phyloP scores from a whole-genome alignment of 106 monocot species.

The Dendrobium huoshanense region DNA sequence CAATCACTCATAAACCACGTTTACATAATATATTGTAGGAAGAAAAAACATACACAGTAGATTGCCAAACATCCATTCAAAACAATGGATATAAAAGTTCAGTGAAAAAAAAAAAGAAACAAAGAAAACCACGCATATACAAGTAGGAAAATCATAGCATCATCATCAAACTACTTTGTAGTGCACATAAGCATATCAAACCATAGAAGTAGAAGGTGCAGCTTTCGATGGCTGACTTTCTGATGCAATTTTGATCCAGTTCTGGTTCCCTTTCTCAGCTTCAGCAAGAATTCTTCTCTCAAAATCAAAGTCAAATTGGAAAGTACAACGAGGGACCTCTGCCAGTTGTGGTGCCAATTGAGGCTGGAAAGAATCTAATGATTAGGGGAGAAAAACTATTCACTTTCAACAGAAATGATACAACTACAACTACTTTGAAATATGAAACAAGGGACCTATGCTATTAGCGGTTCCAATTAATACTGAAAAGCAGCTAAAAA shows the following conservation, averaged over 20 bases:
- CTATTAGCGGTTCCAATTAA: conserved; percentile 49
- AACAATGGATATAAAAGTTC: neutral
- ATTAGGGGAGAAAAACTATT: neutral
- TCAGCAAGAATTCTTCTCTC: conserved; percentile 84
- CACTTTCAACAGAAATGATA: neutral
- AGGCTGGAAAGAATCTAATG: conserved; percentile 44
- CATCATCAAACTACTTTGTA: too few relatives aligned
- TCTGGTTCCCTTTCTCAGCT: conserved; percentile 69
- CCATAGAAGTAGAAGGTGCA: conserved; percentile 41
- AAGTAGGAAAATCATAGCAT: neutral
- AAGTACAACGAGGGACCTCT: conserved; percentile 75
- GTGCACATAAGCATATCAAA: conserved; percentile 9
- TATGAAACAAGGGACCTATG: conserved; percentile 60
- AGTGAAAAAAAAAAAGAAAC: neutral
- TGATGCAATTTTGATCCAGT: conserved; percentile 62
- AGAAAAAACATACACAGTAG: neutral
- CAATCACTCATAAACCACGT: neutral
- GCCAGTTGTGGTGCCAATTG: conserved; percentile 53
- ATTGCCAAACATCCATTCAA: neutral
- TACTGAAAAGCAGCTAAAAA: conserved; percentile 28
- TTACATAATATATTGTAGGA: neutral
- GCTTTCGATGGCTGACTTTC: conserved; percentile 45
- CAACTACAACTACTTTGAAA: conserved; percentile 20
- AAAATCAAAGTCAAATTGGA: conserved; percentile 96
- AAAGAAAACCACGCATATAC: neutral